Percentiles rank a stretch among this genome's conserved stretches.
Evolutionary conservation across 305 asterid genomes (phyloP).

Genomic region (Fraxinus albicans): DNA sequence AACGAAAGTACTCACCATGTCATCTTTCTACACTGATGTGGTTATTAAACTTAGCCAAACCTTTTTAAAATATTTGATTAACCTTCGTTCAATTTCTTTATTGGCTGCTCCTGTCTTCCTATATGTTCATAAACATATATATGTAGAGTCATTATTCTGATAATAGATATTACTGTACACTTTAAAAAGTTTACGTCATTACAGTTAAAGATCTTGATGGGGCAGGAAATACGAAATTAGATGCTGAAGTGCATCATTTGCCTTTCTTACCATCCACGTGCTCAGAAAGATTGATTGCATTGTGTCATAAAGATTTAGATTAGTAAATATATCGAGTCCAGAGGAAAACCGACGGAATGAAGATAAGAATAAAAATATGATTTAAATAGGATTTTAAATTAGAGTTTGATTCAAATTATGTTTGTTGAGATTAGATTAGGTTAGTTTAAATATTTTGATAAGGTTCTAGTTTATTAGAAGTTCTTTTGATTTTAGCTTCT

Average conservation of each 20-base stretch:
- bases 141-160: neutral
- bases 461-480: neutral
- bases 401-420: neutral
- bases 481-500: neutral
- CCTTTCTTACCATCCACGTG: neutral
- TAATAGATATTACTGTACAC: neutral
- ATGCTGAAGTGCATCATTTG: neutral
- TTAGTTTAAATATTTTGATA: neutral
- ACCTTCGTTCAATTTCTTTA: neutral
- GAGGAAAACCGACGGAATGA: neutral
- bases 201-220: neutral
- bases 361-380: neutral
- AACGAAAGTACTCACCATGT: neutral
- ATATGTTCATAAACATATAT: neutral
- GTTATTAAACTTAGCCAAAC: neutral
- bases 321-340: neutral
- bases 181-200: neutral
- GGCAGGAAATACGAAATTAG: neutral
- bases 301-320: neutral
- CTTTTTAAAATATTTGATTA: neutral
- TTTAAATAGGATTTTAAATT: neutral
- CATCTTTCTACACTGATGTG: neutral
- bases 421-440: neutral
- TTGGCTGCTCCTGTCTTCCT: neutral
- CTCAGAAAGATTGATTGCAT: neutral